These are phyloP conservation scores for Xylaria venustula DNA, from an alignment of 495 filamentous ascomycete species.

Conservation along the genomic window DNA sequence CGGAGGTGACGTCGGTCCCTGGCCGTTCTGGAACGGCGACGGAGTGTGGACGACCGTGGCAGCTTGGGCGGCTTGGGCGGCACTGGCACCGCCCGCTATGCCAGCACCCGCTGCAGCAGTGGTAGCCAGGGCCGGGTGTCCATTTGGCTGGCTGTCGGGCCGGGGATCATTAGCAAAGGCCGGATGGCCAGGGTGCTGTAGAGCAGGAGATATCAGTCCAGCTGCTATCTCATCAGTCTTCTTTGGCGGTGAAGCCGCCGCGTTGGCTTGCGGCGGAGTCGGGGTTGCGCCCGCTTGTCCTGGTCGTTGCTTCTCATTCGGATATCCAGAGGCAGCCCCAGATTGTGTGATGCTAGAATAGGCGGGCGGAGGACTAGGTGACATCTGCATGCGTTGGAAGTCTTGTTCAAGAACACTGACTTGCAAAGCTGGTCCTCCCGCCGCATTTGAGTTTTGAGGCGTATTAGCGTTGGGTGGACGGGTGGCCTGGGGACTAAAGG, in stretches of 20 bases:
- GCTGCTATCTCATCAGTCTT: conserved; percentile 41
- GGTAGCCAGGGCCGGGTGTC: conserved; percentile 41
- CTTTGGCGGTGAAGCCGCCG: conserved; percentile 46
- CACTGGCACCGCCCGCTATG: background rate
- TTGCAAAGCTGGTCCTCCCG: conserved; percentile 31
- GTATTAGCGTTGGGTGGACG: conserved; percentile 26
- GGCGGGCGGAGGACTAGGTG: conserved; percentile 82
- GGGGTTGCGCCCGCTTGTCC: conserved; percentile 36
- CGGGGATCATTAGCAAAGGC: conserved; percentile 82
- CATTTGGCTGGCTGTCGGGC: conserved; percentile 37
- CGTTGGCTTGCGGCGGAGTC: conserved; percentile 26
- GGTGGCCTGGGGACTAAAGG: conserved; percentile 29
- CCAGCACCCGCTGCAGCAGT: background rate
- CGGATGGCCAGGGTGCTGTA: conserved; percentile 64
- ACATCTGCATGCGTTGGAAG: conserved; percentile 81
- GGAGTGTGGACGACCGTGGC: conserved; percentile 40
- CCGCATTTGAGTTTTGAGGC: conserved; percentile 19
- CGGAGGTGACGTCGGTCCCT: conserved; percentile 77
- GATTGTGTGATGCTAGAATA: conserved; percentile 75
- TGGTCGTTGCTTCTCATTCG: conserved; percentile 68
- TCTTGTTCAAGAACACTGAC: conserved; percentile 79
- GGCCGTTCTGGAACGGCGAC: conserved; percentile 44
- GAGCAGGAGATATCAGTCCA: conserved; percentile 43
- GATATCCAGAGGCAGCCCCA: conserved; percentile 55
- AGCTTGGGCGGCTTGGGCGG: background rate